phyloP scores from a whole-genome alignment of 768 basidiomycete genomes.

The Rhizopogon sp. region DNA sequence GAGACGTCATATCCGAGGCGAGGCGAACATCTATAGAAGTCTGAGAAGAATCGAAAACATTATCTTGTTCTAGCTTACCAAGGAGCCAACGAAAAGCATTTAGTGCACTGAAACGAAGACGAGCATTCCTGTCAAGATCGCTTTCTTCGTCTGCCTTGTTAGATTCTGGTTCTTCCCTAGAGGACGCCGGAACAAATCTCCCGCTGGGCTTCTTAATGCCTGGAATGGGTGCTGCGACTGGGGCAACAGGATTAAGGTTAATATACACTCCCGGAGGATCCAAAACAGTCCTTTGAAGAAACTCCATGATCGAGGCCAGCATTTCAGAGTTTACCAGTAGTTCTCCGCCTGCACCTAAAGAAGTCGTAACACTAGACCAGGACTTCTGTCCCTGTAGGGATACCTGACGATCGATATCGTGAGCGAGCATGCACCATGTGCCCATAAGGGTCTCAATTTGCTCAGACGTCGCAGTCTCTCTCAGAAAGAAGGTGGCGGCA shows the following conservation, averaged over 20 bases:
- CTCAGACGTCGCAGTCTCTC: constrained; percentile 40
- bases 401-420: constrained; percentile 69
- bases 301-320: constrained; percentile 38
- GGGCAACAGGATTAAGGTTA: constrained; percentile 55
- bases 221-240: constrained; percentile 18
- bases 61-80: constrained; percentile 34
- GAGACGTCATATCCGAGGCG: neutral
- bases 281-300: constrained; percentile 50
- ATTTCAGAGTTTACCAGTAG: constrained; percentile 5
- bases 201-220: constrained; percentile 27
- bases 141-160: constrained; percentile 52
- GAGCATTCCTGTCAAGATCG: constrained; percentile 62
- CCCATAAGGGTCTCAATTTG: constrained; percentile 59
- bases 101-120: constrained; percentile 64
- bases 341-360: constrained; percentile 4
- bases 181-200: constrained; percentile 23
- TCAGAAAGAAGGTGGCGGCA: constrained; percentile 46
- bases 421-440: constrained; percentile 66
- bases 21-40: constrained; percentile 7
- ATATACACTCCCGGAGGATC: constrained; percentile 54
- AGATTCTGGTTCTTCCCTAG: constrained; percentile 23
- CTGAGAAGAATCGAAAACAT: neutral
- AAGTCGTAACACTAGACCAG: constrained; percentile 41
- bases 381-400: constrained; percentile 42
- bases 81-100: constrained; percentile 61